phyloP scores from a whole-genome alignment of 306 rosid genomes.

The Glycyrrhiza uralensis region DNA sequence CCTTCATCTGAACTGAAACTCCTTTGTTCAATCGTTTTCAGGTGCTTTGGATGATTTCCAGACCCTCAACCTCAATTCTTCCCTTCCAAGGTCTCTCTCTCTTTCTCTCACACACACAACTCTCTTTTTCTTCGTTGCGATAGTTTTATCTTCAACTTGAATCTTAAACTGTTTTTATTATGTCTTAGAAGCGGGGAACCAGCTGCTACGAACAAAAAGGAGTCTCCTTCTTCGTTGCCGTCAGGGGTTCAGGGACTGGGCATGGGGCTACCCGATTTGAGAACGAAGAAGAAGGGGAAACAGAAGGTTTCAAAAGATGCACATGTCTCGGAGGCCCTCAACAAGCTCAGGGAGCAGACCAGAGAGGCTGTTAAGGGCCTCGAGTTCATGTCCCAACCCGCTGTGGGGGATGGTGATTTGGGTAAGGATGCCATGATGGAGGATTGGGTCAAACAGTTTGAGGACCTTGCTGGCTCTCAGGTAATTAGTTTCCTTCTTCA shows the following conservation, averaged over 20 bases:
- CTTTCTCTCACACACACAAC: neutral
- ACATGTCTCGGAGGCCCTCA: conserved; percentile 77
- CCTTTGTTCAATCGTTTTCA: conserved; percentile 34
- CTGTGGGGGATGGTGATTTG: conserved; percentile 44
- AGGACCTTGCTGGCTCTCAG: conserved; percentile 78
- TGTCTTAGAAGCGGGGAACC: conserved; percentile 35
- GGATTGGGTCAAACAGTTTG: conserved; percentile 97
- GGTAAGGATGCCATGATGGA: conserved; percentile 67
- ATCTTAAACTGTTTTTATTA: neutral
- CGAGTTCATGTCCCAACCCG: conserved; percentile 45
- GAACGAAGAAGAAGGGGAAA: conserved; percentile 74
- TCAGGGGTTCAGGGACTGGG: conserved; percentile 84
- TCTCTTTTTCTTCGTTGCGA: neutral
- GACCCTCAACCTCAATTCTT: conserved; percentile 57
- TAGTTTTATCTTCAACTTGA: neutral
- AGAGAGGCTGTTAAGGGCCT: conserved; percentile 80
- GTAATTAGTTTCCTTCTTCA: conserved; percentile 22
- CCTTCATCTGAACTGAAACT: neutral
- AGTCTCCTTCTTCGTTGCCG: conserved; percentile 40
- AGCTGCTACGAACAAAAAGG: conserved; percentile 33
- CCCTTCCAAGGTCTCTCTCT: conserved; percentile 43
- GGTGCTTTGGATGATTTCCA: conserved; percentile 98
- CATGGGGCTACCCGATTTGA: conserved; percentile 75
- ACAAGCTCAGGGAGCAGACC: conserved; percentile 80
- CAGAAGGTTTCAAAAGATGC: conserved; percentile 64